phyloP scores from a whole-genome alignment of 2,329 filamentous ascomycete species.

The Lojkania enalia region DNA sequence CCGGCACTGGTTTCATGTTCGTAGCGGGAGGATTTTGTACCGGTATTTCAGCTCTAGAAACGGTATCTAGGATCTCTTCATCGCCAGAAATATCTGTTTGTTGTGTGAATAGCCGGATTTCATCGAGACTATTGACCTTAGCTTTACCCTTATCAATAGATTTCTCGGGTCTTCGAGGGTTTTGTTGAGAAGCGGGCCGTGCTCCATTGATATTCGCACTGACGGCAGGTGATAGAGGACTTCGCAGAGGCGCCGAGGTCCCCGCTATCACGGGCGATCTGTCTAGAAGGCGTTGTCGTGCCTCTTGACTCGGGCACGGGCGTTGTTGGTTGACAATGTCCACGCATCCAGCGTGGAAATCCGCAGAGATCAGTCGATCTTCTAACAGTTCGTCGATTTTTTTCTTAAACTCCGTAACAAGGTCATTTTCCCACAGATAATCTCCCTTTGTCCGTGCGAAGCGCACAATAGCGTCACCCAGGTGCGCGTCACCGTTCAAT shows the following conservation, averaged over 20 bases:
- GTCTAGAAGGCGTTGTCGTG: background rate
- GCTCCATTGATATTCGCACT: background rate
- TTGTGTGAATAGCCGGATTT: background rate
- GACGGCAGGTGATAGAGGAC: background rate
- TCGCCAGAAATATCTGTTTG: conserved; percentile 2
- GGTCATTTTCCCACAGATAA: conserved; percentile 24
- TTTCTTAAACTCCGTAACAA: conserved; percentile 30
- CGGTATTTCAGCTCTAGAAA: background rate
- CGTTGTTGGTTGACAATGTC: conserved; percentile 8
- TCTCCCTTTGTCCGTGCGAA: conserved; percentile 36
- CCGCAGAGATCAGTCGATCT: conserved; percentile 32
- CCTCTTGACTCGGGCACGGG: too few relatives aligned
- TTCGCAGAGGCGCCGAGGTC: background rate
- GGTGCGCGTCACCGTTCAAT: conserved; percentile 36
- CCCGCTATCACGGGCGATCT: background rate
- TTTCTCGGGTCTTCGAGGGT: too few relatives aligned
- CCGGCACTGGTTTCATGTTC: too few relatives aligned
- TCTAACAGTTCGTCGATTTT: conserved; percentile 39
- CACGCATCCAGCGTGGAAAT: conserved; percentile 23
- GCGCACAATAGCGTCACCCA: conserved; percentile 45
- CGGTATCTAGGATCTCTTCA: conserved; percentile 1
- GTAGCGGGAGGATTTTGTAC: conserved; percentile 11
- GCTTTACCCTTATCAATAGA: conserved; percentile 1
- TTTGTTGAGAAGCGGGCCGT: background rate
- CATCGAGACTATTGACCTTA: background rate